Base-by-base conservation (phyloP, 1,284 basidiomycete genomes). In the Apiotrichum laibachii region DNA sequence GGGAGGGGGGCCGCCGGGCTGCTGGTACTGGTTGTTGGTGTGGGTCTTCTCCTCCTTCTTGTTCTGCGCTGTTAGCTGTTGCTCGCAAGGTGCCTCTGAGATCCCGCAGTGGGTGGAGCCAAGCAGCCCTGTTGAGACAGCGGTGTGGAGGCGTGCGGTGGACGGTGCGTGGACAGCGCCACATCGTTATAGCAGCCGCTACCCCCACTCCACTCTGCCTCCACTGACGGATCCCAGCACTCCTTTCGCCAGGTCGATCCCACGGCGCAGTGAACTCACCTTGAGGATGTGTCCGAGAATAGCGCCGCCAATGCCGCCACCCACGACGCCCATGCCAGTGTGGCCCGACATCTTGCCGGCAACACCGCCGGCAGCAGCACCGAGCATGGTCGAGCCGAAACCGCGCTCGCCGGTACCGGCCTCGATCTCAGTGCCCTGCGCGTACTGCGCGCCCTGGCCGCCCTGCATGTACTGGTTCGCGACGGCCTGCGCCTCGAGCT, bases 401-500 rank as follows among this genome's bases (percentile, higher is more conserved):
- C 63, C 59, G 55, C 62, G 59, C 22, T 61, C 57, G n/a, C 49
- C 34, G 37, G 50, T 18, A 12, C 37, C 42, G 35, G 52, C 58
- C 9, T 22, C 50, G 21, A 31, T 31, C 26, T 15, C 59, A 21
- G 66, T 61, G 15, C 44, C 44, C 31, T 45, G 60, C 4, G 48
- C 52, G 37, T 57, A 58, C 4, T 50, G 53, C 6, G 39, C 31
- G 52, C 21, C 11, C 37, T 11, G 11, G 37, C 15, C 15, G 11
- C 11, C 37, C 37, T 37, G 12, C 37, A 16, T 13, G 37, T 37
- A 37, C 37, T 37, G 37, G 37, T 58, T 50, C 7, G 50, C 57
- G 18, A 43, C 47, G n/a, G 3, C 15, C 31, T 15, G 35, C 8
- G 65, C 67, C 11, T 61, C 57, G 16, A 64, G 46, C 53, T 72